Conservation (phyloP, 805 yeast species). For the Monosporozyma aerobia region DNA sequence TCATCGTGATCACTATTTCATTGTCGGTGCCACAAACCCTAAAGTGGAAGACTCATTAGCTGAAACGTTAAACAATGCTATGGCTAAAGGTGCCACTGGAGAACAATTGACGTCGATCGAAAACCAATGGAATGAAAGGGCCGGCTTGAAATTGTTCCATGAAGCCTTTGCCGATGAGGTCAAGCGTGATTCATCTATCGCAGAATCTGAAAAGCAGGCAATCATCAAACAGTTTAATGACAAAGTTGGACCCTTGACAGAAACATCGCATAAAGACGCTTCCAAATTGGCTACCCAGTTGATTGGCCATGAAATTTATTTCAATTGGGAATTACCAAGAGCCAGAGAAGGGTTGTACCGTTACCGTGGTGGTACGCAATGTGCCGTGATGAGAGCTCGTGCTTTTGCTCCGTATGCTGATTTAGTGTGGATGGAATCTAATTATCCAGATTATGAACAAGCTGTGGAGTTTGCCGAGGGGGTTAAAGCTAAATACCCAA, state of each 20-base stretch:
- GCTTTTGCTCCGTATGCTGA: slow-evolving; percentile 93
- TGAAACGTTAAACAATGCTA: slow-evolving; percentile 74
- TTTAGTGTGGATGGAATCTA: slow-evolving; percentile 97
- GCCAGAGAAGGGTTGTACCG: slow-evolving; percentile 96
- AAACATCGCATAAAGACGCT: slow-evolving; percentile 72
- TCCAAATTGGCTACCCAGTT: slow-evolving; percentile 63
- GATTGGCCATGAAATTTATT: slow-evolving; percentile 73
- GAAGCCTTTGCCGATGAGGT: slow-evolving; percentile 87
- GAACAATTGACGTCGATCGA: slow-evolving; percentile 64
- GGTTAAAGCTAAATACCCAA: slow-evolving; percentile 69
- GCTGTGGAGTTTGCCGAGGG: slow-evolving; percentile 94
- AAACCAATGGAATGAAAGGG: slow-evolving; percentile 70
- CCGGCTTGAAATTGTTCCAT: slow-evolving; percentile 80
- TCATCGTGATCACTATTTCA: slow-evolving; percentile 85
- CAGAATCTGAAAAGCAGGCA: slow-evolving; percentile 42
- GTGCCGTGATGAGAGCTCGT: slow-evolving; percentile 94
- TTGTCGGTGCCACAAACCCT: slow-evolving; percentile 87
- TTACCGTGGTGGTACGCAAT: slow-evolving; percentile 91
- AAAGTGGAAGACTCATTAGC: slow-evolving; percentile 52
- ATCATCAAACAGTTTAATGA: slow-evolving; percentile 57
- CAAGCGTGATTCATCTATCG: slow-evolving; percentile 38
- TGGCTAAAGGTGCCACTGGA: slow-evolving; percentile 62
- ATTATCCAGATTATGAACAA: slow-evolving; percentile 85
- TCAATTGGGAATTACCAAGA: slow-evolving; percentile 92
- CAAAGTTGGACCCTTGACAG: slow-evolving; percentile 65